Evolutionary conservation across 78 protist genomes (phyloP).

Genomic region (Anaeramoeba flamelloides): DNA sequence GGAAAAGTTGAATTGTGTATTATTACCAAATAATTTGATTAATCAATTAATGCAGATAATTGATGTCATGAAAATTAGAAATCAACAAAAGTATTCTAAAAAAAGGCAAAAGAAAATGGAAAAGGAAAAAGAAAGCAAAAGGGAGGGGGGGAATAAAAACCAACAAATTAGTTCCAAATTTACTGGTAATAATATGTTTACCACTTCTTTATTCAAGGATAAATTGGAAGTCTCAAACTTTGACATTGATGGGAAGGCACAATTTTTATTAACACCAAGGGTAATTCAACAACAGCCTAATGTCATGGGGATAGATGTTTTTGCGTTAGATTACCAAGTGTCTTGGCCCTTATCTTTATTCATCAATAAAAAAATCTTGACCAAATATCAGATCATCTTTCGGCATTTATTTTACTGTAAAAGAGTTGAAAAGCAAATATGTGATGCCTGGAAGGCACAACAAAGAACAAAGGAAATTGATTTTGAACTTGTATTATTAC

Average conservation of each 20-base stretch:
- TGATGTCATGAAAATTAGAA: too few species aligned
- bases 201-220: not conserved
- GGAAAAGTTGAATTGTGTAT: constrained; percentile 36
- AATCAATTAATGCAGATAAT: constrained; percentile 31
- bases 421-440: constrained; percentile 41
- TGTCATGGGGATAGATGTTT: constrained; percentile 40
- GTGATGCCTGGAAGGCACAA: constrained; percentile 34
- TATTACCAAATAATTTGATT: constrained; percentile 23
- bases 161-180: too few species aligned
- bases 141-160: too few species aligned
- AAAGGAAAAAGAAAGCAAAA: too few species aligned
- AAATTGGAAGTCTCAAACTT: too few species aligned
- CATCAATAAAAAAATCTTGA: constrained; percentile 24
- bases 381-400: constrained; percentile 61
- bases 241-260: too few species aligned
- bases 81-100: too few species aligned
- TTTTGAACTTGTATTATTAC: not conserved
- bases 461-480: not conserved
- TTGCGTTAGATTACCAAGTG: constrained; percentile 45
- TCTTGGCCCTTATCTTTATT: constrained; percentile 59
- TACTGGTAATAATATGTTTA: too few species aligned
- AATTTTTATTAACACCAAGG: not conserved
- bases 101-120: not conserved
- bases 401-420: constrained; percentile 55
- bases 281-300: not conserved